phyloP scores from a whole-genome alignment of 768 basidiomycete species.

The Pleurotus sapidus region DNA sequence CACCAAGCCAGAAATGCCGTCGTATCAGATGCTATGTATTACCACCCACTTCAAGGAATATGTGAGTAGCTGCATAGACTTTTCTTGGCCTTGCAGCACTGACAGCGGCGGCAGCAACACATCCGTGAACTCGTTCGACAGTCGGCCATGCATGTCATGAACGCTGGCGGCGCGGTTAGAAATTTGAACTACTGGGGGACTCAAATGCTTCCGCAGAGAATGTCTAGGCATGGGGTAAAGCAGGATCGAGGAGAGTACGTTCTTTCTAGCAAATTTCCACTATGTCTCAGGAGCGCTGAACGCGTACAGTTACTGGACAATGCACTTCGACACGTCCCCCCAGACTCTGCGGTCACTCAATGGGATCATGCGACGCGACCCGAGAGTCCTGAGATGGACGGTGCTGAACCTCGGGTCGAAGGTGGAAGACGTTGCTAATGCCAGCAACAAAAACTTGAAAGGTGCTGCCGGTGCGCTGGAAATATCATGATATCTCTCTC shows the following conservation, averaged over 20 bases:
- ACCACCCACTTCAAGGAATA: slow-evolving; percentile 73
- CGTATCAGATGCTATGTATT: slow-evolving; percentile 87
- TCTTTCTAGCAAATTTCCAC: not conserved
- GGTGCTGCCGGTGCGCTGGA: slow-evolving; percentile 12
- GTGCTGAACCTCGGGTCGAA: slow-evolving; percentile 75
- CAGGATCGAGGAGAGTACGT: slow-evolving; percentile 78
- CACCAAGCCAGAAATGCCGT: slow-evolving; percentile 56
- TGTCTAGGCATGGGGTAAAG: slow-evolving; percentile 58
- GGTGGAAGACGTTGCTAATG: slow-evolving; percentile 61
- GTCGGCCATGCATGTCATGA: slow-evolving; percentile 68
- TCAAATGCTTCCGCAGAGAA: slow-evolving; percentile 66
- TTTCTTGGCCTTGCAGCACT: not conserved
- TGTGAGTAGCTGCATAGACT: slow-evolving; percentile 36
- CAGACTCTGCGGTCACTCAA: slow-evolving; percentile 62
- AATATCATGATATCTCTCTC: not conserved
- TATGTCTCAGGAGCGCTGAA: too few species aligned
- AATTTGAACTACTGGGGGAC: slow-evolving; percentile 75
- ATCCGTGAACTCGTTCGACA: slow-evolving; percentile 74
- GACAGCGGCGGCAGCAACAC: slow-evolving; percentile 47
- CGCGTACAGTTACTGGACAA: slow-evolving; percentile 74
- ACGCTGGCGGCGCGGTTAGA: slow-evolving; percentile 81
- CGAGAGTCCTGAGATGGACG: slow-evolving; percentile 81
- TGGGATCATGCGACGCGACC: slow-evolving; percentile 69
- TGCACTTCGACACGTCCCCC: slow-evolving; percentile 88
- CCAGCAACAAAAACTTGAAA: slow-evolving; percentile 43